Evolutionary conservation across 306 rosid species (phyloP), one percentile per base, ranked within the genome.

Genomic region (Cicer chorassanicum): DNA sequence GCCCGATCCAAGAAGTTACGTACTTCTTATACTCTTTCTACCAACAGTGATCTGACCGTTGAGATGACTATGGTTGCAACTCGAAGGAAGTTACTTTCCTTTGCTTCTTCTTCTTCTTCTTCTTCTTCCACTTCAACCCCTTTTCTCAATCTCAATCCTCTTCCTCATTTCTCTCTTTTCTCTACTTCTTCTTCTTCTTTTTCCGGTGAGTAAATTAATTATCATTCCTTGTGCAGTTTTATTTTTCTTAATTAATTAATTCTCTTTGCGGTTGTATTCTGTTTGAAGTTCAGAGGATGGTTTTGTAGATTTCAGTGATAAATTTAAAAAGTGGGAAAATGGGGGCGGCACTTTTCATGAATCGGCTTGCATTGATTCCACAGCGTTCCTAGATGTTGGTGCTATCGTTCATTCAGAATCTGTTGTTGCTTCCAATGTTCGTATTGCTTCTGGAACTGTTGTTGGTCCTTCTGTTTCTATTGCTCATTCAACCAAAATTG

Each of bases 311-410:
- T 46, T 49, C 45, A 59, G 9, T 29, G 64, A 14, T 34, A 87
- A 82, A 53, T 93, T 89, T 81, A 84, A 64, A 6, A 86, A 72
- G 44, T 91, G 98, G 97, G 71, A 69, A n/a, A 86, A 91, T 62
- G 98, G 98, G 10, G 97, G 96, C 65, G 98, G 96, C 39, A 74
- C 60, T 77, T 87, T 87, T 77, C 98, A 89, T 77, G 80, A 85
- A 59, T 83, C 89, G 15, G 89, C 94, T 78, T 73, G 38, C 61
- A 81, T 93, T 70, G 94, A 88, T 79, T 82, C 93, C 34, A 76
- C 98, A 4, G 91, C 86, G 7, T 68, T 80, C 21, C 67, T 93
- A n/a, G 97, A 93, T 76, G 65, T 82, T 57, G 96, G 98, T 6
- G 91, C 96, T 36, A 12, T 88, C 3, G 90, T 94, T 83, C 97